These are phyloP conservation scores for Epichloe uncinata DNA, from an alignment of 2,329 filamentous ascomycete genomes.

Conservation along the genomic window DNA sequence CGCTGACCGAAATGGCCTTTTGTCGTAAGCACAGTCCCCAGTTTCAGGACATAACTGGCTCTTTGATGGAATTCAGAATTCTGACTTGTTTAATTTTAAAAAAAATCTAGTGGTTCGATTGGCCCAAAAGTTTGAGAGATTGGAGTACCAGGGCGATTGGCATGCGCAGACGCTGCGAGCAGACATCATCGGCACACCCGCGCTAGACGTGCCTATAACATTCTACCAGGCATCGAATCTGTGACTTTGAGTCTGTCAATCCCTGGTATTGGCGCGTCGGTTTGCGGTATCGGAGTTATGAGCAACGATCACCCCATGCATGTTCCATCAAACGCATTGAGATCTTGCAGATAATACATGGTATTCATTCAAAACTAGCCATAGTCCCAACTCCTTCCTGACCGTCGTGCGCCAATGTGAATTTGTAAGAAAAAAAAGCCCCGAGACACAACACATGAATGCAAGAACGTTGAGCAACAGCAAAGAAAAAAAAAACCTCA, in stretches of 20 bases:
- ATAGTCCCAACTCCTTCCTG: too few species aligned
- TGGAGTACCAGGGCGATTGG: slow-evolving; percentile 34
- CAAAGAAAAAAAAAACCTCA: neutral
- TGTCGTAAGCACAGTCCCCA: slow-evolving; percentile 20
- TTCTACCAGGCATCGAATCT: slow-evolving; percentile 17
- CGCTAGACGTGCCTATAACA: slow-evolving; percentile 24
- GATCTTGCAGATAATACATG: too few species aligned
- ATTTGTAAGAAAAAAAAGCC: neutral
- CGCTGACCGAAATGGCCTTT: slow-evolving; percentile 43
- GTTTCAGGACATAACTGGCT: slow-evolving; percentile 14
- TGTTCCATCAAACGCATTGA: too few species aligned
- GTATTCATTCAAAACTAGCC: too few species aligned
- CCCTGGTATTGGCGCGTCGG: too few species aligned
- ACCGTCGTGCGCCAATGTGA: too few species aligned
- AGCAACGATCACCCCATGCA: too few species aligned
- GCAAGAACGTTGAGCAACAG: neutral
- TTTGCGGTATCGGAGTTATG: too few species aligned
- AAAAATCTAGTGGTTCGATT: too few species aligned
- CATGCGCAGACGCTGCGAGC: slow-evolving; percentile 26
- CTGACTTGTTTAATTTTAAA: slow-evolving; percentile 17
- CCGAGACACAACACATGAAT: neutral
- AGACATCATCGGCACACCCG: slow-evolving; percentile 28
- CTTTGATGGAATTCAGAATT: too few species aligned
- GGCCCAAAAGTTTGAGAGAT: slow-evolving; percentile 43
- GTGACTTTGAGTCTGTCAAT: neutral